phyloP scores from a whole-genome alignment of 495 filamentous ascomycete genomes.

The Trichoderma gamsii region DNA sequence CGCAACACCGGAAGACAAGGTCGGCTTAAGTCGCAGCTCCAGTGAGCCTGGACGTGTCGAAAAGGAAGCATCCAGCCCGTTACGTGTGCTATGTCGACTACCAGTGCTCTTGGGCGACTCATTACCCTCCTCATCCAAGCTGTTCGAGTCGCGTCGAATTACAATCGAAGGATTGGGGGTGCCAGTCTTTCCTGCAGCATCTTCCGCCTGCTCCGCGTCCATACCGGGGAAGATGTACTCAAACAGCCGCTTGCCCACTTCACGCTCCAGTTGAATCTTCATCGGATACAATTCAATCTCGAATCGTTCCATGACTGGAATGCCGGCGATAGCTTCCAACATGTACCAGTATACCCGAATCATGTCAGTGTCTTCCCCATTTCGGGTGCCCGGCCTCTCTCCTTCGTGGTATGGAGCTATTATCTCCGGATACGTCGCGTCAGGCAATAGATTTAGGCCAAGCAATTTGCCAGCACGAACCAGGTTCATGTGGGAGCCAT shows the following conservation, averaged over 20 bases:
- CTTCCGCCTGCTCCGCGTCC: conserved; percentile 57
- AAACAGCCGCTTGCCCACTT: conserved; percentile 89
- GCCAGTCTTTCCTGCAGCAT: conserved; percentile 30
- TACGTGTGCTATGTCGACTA: conserved; percentile 26
- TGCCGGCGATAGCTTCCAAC: conserved; percentile 95
- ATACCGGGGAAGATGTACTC: conserved; percentile 93
- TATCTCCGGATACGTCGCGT: conserved; percentile 93
- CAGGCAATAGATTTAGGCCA: conserved; percentile 79
- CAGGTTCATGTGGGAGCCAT: conserved; percentile 90
- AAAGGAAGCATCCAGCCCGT: conserved; percentile 31
- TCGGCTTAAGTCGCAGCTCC: conserved; percentile 72
- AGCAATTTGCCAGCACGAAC: conserved; percentile 78
- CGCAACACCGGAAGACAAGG: conserved; percentile 55
- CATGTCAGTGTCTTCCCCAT: conserved; percentile 61
- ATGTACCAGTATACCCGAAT: conserved; percentile 93
- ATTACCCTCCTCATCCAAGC: conserved; percentile 29
- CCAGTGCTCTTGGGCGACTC: conserved; percentile 22
- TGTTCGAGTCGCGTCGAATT: conserved; percentile 25
- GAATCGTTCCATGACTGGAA: conserved; percentile 95
- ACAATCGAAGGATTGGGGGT: neutral
- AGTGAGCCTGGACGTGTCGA: conserved; percentile 59
- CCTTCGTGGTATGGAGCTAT: conserved; percentile 79
- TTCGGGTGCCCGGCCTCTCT: conserved; percentile 41
- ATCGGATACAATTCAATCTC: conserved; percentile 91
- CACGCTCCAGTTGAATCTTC: conserved; percentile 87